These are phyloP conservation scores for Stereum hirsutum DNA, from an alignment of 1,284 basidiomycete genomes.

Conservation along the genomic window DNA sequence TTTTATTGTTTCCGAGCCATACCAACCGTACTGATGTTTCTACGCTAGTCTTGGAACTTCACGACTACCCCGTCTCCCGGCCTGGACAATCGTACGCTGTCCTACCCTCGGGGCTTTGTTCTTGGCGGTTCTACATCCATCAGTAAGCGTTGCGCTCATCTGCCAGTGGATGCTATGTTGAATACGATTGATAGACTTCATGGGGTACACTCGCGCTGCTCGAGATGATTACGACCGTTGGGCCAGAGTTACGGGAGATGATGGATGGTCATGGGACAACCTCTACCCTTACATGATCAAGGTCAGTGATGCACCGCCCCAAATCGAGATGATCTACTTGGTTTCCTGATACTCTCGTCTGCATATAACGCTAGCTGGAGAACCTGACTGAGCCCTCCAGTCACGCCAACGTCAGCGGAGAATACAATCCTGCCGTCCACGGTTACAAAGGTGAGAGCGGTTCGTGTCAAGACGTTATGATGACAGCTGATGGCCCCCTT, in stretches of 20 bases:
- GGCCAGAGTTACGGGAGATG: slow-evolving; percentile 13
- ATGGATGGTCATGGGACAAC: slow-evolving; percentile 16
- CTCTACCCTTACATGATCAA: slow-evolving; percentile 15
- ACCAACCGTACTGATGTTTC: background rate
- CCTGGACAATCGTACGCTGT: slow-evolving; percentile 10
- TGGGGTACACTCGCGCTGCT: slow-evolving; percentile 16
- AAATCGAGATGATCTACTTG: background rate
- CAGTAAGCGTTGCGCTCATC: slow-evolving; percentile 9
- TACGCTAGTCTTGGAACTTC: slow-evolving; percentile 15
- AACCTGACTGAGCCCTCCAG: background rate
- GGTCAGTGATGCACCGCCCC: slow-evolving; percentile 2
- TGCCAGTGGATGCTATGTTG: background rate
- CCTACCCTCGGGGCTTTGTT: slow-evolving; percentile 11
- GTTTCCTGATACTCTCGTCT: slow-evolving; percentile 12
- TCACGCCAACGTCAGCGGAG: too few relatives aligned
- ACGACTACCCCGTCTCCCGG: slow-evolving; percentile 13
- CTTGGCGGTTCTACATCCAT: slow-evolving; percentile 16
- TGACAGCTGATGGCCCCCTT: background rate
- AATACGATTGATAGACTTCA: slow-evolving; percentile 9
- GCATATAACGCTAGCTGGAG: slow-evolving; percentile 6
- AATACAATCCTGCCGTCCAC: background rate
- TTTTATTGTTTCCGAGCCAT: slow-evolving; percentile 1
- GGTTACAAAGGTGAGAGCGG: background rate
- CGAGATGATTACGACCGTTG: slow-evolving; percentile 14
- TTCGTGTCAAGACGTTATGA: background rate